Conservation (phyloP, 2,329 filamentous ascomycete species). For the Cladosporium cucumerinum region DNA sequence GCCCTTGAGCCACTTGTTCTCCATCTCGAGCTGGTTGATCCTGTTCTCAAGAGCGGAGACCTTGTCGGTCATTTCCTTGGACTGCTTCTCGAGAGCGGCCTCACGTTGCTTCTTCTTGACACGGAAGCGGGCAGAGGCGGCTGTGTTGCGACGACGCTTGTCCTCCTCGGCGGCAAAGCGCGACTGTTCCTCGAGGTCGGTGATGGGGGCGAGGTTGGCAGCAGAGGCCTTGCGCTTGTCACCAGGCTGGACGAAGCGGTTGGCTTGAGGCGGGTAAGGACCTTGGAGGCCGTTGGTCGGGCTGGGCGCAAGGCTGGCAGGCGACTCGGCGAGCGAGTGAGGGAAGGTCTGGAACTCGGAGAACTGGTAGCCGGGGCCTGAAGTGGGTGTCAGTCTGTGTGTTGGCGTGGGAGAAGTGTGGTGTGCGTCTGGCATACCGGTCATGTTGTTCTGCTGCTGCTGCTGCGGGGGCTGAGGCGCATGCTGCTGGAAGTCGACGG, state of each 20-base stretch:
- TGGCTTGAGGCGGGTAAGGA: constrained; percentile 26
- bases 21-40: constrained; percentile 50
- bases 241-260: constrained; percentile 25
- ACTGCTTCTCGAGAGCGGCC: constrained; percentile 49
- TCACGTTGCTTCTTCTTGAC: constrained; percentile 56
- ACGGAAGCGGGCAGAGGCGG: constrained; percentile 52
- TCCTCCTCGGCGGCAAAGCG: constrained; percentile 51
- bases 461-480: constrained; percentile 9
- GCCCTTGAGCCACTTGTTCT: constrained; percentile 52
- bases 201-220: constrained; percentile 31
- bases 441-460: constrained; percentile 16
- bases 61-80: constrained; percentile 51
- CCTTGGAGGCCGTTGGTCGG: constrained; percentile 30
- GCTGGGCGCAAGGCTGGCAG: constrained; percentile 26
- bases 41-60: constrained; percentile 44
- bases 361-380: constrained; percentile 43
- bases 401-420: not conserved
- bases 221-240: constrained; percentile 48
- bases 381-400: not conserved
- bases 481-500: constrained; percentile 15
- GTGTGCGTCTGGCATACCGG: not conserved
- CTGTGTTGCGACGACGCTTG: constrained; percentile 53
- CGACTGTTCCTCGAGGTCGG: constrained; percentile 44
- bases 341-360: constrained; percentile 45
- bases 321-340: constrained; percentile 23